Base-by-base conservation (phyloP, 1,284 basidiomycete genomes). In the Wallemia hederae region DNA sequence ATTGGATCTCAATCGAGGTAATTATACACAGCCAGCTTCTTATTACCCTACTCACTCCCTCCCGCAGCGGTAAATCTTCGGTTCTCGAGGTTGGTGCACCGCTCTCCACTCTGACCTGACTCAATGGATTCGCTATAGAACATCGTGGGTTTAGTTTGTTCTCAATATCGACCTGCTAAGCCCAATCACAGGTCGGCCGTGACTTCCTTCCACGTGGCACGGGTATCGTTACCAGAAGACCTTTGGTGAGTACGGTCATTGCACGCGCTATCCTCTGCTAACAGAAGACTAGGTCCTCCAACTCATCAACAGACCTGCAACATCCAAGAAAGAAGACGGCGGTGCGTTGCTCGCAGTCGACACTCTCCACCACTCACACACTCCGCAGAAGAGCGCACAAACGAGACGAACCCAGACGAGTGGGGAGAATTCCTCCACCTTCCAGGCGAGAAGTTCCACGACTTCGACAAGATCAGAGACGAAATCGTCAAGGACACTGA, bases 361-460 rank as follows among this genome's bases (percentile, higher is more conserved):
- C 59, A 55, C 60, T n/a, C 65, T 60, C 62, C 65, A 66, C 59
- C 55, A 63, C 33, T 39, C 58, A 25, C 61, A 61, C 33, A 58
- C 25, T 69, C 72, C 62, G 70, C 74, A 72, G 69, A 72, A 63
- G 75, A 64, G 62, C 61, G 76, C 31, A 81, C 83, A 71, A 77
- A 82, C 65, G 75, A 77, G 59, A 85, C 82, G 69, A 94, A 90
- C 70, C 75, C 80, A 62, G 81, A 94, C 67, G 92, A 97, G 73
- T 98, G 92, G 92, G 92, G 91, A 69, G 92, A 98, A 74, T 98
- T 98, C 76, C 74, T 97, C 56, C 89, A 94, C 70, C 77, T 94
- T 58, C 90, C 92, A 0, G 85, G 85, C 61, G 86, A 97, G 74
- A 97, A 97, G 73, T 94, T 97, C 74, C 83, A 83, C 71, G 92